phyloP scores from a whole-genome alignment of 2,329 filamentous ascomycete genomes.

The Exutisphaerella laricina region DNA sequence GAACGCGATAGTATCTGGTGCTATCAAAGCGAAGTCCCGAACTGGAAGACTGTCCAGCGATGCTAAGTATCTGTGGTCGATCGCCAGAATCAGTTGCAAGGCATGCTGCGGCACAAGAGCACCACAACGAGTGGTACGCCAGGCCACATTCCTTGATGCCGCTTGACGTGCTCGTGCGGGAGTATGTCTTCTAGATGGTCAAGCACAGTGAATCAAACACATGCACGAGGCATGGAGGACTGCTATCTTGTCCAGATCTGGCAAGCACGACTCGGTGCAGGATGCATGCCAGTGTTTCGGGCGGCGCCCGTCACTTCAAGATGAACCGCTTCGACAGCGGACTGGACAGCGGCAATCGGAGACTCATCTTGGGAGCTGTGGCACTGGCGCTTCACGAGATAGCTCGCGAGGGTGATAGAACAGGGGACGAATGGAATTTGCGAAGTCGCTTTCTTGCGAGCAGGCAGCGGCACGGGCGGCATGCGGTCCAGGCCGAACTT shows the following conservation, averaged over 20 bases:
- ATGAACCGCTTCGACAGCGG: conserved; percentile 9
- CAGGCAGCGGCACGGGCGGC: not conserved
- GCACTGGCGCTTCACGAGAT: conserved; percentile 8
- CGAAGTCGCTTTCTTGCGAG: conserved; percentile 9
- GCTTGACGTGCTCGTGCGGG: too few relatives aligned
- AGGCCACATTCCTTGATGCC: too few relatives aligned
- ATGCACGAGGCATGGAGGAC: conserved; percentile 6
- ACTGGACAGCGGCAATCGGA: conserved; percentile 12
- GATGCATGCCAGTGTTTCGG: conserved; percentile 2
- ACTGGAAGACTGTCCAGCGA: too few relatives aligned
- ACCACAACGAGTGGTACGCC: too few relatives aligned
- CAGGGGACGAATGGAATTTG: conserved; percentile 14
- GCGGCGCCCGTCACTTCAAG: conserved; percentile 4
- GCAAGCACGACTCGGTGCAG: conserved; percentile 9
- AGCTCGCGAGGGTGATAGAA: conserved; percentile 3
- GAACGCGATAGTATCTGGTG: too few relatives aligned
- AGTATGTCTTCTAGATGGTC: not conserved
- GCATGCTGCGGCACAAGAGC: too few relatives aligned
- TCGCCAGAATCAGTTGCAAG: too few relatives aligned
- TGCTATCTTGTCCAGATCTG: conserved; percentile 6
- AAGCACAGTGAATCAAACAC: not conserved
- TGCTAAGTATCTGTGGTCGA: too few relatives aligned
- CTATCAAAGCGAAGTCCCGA: too few relatives aligned
- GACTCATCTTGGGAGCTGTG: conserved; percentile 11
- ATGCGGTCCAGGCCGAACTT: not conserved